These are phyloP conservation scores for Omphalotus olearius DNA, from an alignment of 1,284 basidiomycete genomes.

Conservation along the genomic window DNA sequence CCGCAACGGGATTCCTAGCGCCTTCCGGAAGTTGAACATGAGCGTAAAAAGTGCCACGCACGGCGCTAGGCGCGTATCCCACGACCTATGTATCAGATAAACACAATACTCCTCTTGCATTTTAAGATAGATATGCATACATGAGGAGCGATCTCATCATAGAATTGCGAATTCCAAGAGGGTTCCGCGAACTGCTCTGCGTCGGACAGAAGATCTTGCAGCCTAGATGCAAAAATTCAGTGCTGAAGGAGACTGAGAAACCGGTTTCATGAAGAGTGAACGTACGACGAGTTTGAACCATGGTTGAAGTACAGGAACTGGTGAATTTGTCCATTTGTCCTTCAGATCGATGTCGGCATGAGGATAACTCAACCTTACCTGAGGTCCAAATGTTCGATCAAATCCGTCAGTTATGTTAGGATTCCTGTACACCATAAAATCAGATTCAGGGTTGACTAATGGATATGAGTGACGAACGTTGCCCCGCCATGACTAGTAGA, in stretches of 20 bases:
- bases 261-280: background rate
- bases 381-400: constrained; percentile 26
- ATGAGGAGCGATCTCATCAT: constrained; percentile 24
- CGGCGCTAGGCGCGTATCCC: constrained; percentile 16
- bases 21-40: constrained; percentile 18
- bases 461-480: constrained; percentile 3
- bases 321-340: background rate
- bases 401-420: constrained; percentile 26
- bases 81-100: constrained; percentile 13
- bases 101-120: no score
- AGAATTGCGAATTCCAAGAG: constrained; percentile 24
- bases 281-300: constrained; percentile 5
- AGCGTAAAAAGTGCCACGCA: constrained; percentile 18
- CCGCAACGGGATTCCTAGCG: constrained; percentile 19
- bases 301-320: constrained; percentile 25
- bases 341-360: background rate
- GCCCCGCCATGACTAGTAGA: constrained; percentile 14
- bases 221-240: background rate
- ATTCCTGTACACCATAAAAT: constrained; percentile 8
- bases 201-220: constrained; percentile 18
- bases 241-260: background rate
- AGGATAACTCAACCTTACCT: constrained; percentile 8
- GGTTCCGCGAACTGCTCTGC: constrained; percentile 24
- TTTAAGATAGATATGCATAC: constrained; percentile 1
- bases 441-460: background rate